Evolutionary conservation across 768 basidiomycete species (phyloP).

Genomic region (Trametes gibbosa): DNA sequence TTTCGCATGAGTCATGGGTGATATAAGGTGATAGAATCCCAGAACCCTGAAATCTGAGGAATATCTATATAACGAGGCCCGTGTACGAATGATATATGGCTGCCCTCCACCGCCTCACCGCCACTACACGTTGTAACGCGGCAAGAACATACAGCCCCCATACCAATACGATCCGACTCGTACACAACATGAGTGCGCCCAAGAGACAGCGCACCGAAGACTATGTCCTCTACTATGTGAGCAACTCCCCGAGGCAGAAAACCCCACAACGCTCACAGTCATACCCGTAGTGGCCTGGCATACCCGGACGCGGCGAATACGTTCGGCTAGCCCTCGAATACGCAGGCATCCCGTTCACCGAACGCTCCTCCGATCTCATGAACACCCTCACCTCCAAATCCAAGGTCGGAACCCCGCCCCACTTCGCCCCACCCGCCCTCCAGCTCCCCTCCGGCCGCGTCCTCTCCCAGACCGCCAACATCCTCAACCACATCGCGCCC

Average conservation of each 20-base stretch:
- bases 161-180: neutral
- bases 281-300: conserved; percentile 28
- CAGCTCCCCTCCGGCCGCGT: conserved; percentile 29
- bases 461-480: conserved; percentile 37
- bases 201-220: conserved; percentile 9
- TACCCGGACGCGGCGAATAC: conserved; percentile 40
- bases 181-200: conserved; percentile 1
- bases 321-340: conserved; percentile 39
- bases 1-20: too few relatives aligned
- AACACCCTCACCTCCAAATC: conserved; percentile 19
- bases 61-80: too few relatives aligned
- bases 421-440: conserved; percentile 43
- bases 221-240: conserved; percentile 11
- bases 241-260: neutral
- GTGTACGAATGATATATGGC: neutral
- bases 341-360: conserved; percentile 34
- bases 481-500: conserved; percentile 37
- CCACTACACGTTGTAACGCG: neutral
- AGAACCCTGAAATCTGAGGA: too few relatives aligned
- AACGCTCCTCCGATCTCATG: conserved; percentile 22
- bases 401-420: conserved; percentile 27
- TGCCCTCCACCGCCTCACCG: neutral
- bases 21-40: too few relatives aligned
- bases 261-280: too few relatives aligned
- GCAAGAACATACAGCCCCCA: neutral